These are phyloP conservation scores for Hordeum marinum DNA, from an alignment of 176 grass and related monocot genomes.

Conservation along the genomic window DNA sequence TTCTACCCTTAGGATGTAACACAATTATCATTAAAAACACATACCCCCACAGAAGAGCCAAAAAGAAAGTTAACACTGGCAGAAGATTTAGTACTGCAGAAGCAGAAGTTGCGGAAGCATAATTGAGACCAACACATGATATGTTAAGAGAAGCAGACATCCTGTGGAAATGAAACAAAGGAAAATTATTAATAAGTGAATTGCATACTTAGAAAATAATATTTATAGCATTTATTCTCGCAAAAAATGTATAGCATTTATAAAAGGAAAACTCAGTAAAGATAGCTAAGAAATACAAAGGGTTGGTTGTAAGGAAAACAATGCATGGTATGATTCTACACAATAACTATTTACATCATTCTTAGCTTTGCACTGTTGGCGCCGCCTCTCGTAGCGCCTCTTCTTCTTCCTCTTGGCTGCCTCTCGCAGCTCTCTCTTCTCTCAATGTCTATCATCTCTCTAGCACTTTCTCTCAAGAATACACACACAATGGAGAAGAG, in stretches of 20 bases:
- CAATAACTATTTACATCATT: background rate
- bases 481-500: too few species aligned
- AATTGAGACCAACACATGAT: conserved; percentile 29
- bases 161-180: conserved; percentile 18
- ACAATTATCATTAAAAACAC: background rate
- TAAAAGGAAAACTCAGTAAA: background rate
- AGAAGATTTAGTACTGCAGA: conserved; percentile 37
- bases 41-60: conserved; percentile 35
- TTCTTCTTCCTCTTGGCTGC: too few species aligned
- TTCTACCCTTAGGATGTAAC: background rate
- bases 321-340: background rate
- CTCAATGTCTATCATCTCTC: too few species aligned
- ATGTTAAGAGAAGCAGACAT: conserved; percentile 31
- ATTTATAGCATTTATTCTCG: background rate
- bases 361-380: background rate
- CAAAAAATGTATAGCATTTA: background rate
- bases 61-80: conserved; percentile 46
- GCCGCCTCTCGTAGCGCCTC: too few species aligned
- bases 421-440: too few species aligned
- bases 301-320: background rate
- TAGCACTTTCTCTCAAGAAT: too few species aligned
- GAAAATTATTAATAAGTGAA: background rate
- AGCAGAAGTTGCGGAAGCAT: conserved; percentile 34
- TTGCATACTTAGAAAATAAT: background rate
- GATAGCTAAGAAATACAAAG: background rate